Percentiles rank a stretch among this genome's conserved stretches.
phyloP scores from a whole-genome alignment of 2,329 filamentous ascomycete species.

The Nemania diffusa region DNA sequence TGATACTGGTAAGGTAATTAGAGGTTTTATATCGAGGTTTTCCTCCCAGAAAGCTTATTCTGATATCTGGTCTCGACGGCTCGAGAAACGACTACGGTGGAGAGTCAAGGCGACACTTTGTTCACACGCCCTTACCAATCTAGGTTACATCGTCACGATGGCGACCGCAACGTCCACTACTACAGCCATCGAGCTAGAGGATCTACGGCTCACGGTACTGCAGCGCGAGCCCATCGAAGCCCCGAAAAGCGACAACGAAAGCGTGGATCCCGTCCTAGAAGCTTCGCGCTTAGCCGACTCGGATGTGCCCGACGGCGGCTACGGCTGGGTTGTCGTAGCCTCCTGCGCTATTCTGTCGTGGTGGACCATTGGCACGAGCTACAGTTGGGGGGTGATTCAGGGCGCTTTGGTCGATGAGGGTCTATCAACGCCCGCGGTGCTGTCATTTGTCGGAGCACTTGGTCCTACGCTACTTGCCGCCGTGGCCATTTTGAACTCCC shows the following conservation, averaged over 20 bases:
- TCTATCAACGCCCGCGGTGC: slow-evolving; percentile 31
- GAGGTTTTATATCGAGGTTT: neutral
- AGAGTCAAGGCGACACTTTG: neutral
- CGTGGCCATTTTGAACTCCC: slow-evolving; percentile 32
- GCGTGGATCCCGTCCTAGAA: slow-evolving; percentile 34
- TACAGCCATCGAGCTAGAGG: slow-evolving; percentile 32
- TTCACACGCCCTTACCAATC: neutral
- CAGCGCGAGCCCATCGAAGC: slow-evolving; percentile 31
- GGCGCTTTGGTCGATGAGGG: slow-evolving; percentile 34
- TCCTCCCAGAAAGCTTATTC: neutral
- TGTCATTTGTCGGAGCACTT: slow-evolving; percentile 38
- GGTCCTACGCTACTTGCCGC: slow-evolving; percentile 33
- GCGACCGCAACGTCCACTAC: slow-evolving; percentile 33
- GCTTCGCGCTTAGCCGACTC: slow-evolving; percentile 38
- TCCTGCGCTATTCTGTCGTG: slow-evolving; percentile 36
- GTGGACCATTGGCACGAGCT: slow-evolving; percentile 40
- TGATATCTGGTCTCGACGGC: neutral
- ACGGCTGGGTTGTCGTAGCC: slow-evolving; percentile 38
- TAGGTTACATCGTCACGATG: slow-evolving; percentile 17
- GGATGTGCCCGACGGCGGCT: slow-evolving; percentile 39
- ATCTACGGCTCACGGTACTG: slow-evolving; percentile 3
- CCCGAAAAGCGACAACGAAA: slow-evolving; percentile 10
- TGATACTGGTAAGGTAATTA: neutral
- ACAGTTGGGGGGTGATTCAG: slow-evolving; percentile 38
- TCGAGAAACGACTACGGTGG: neutral